These are phyloP conservation scores for Hypoxylon sp. DNA, from an alignment of 2,329 filamentous ascomycete genomes.

Conservation along the genomic window DNA sequence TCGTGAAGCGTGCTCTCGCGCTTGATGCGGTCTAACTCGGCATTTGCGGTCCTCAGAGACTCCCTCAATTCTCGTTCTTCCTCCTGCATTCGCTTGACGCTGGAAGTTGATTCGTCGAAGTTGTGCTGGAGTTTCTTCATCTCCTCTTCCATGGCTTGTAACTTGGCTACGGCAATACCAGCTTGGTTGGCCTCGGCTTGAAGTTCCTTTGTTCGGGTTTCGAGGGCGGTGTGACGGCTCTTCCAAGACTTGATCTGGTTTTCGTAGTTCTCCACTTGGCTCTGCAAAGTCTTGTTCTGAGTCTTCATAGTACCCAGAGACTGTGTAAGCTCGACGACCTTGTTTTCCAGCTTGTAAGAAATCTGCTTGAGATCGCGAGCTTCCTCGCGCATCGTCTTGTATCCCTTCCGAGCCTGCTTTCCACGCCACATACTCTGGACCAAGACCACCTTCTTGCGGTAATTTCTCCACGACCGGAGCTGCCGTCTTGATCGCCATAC, in stretches of 20 bases:
- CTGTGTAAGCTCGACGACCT: constrained; percentile 98
- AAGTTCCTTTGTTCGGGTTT: constrained; percentile 91
- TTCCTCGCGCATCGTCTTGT: constrained; percentile 94
- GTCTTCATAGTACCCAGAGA: constrained; percentile 91
- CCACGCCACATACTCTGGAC: constrained; percentile 96
- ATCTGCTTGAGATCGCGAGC: constrained; percentile 99
- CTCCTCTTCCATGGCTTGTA: constrained; percentile 93
- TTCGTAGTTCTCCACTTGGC: constrained; percentile 96
- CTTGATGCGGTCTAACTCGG: constrained; percentile 85
- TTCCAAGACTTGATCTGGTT: constrained; percentile 97
- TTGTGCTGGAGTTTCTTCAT: constrained; percentile 91
- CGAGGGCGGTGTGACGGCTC: constrained; percentile 89
- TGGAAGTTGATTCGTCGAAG: constrained; percentile 90
- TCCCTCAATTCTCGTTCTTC: constrained; percentile 91
- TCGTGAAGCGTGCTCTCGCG: constrained; percentile 82
- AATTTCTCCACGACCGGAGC: constrained; percentile 85
- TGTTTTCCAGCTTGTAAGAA: constrained; percentile 99
- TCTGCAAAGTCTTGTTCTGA: constrained; percentile 90
- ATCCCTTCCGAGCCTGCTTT: constrained; percentile 81
- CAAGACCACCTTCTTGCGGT: constrained; percentile 89
- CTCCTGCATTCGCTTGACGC: constrained; percentile 94
- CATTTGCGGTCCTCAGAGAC: constrained; percentile 81
- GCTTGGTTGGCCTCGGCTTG: constrained; percentile 98
- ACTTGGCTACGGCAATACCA: constrained; percentile 90
- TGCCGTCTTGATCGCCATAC: constrained; percentile 87